A percentile compares a stretch with the other conserved stretches of the same genome.
Evolutionary conservation across 495 filamentous ascomycete genomes (phyloP).

Genomic region (Penicillium robsamsonii): DNA sequence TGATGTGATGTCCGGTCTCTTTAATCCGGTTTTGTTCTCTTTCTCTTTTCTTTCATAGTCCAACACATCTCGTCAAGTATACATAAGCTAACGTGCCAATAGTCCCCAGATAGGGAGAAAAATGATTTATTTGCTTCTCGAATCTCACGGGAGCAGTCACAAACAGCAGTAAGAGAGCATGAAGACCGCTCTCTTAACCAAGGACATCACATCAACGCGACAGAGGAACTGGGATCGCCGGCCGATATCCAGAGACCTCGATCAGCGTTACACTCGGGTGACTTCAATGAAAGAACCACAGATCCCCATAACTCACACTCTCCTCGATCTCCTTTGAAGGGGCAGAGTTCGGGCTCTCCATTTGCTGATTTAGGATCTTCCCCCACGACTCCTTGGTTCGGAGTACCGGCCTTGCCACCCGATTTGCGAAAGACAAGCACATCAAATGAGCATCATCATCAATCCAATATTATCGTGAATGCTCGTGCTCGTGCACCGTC

Average conservation of each 20-base stretch:
- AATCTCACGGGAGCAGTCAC: constrained; percentile 8
- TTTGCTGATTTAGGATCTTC: constrained; percentile 39
- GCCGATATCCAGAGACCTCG: constrained; percentile 75
- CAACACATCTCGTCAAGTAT: background rate
- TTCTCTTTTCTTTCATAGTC: background rate
- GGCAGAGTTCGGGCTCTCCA: constrained; percentile 17
- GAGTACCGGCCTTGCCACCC: constrained; percentile 25
- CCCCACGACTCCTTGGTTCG: constrained; percentile 52
- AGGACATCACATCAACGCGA: constrained; percentile 2
- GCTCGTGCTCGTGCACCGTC: constrained; percentile 56
- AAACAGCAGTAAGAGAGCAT: constrained; percentile 11
- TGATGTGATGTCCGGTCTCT: background rate
- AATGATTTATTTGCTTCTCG: constrained; percentile 10
- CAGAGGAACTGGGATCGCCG: constrained; percentile 35
- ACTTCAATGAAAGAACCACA: constrained; percentile 68
- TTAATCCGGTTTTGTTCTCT: background rate
- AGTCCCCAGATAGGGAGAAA: constrained; percentile 10
- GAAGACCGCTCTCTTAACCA: constrained; percentile 9
- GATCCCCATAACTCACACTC: constrained; percentile 25
- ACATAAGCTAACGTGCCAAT: constrained; percentile 11
- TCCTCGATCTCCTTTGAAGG: constrained; percentile 22
- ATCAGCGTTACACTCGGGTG: constrained; percentile 85
- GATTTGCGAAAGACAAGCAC: constrained; percentile 14
- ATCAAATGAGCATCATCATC: constrained; percentile 17
- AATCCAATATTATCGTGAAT: constrained; percentile 19